Conservation (phyloP, 2,329 filamentous ascomycete genomes). For the Aureobasidium sp. region DNA sequence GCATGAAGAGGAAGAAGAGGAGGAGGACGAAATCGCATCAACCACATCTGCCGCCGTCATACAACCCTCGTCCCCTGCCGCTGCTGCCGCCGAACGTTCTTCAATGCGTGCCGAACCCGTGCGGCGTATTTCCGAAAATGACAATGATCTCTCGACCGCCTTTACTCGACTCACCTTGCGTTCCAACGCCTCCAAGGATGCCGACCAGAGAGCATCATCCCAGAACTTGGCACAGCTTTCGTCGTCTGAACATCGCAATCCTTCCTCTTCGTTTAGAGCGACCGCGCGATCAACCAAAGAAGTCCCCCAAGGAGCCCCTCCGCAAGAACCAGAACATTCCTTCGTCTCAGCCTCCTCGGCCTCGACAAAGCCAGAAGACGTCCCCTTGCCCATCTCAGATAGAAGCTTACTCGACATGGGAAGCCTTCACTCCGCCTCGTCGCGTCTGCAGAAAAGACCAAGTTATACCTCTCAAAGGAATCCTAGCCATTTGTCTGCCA, state of each 20-base stretch:
- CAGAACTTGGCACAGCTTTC: not conserved
- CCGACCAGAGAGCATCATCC: not conserved
- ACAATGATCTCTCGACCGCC: conserved; percentile 2
- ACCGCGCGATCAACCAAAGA: not conserved
- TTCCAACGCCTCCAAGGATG: not conserved
- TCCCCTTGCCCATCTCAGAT: conserved; percentile 6
- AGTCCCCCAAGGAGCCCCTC: not conserved
- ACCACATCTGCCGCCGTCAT: not conserved
- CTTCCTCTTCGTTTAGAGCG: not conserved
- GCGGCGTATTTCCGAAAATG: not conserved
- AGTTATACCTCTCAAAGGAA: conserved; percentile 49
- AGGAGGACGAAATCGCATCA: conserved; percentile 18
- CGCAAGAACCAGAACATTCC: not conserved
- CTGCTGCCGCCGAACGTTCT: conserved; percentile 33
- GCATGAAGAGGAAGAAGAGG: conserved; percentile 19
- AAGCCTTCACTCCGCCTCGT: conserved; percentile 19
- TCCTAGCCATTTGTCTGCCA: conserved; percentile 48
- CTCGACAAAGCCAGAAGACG: conserved; percentile 11
- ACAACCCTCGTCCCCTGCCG: conserved; percentile 37
- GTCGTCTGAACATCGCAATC: not conserved
- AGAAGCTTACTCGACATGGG: conserved; percentile 14
- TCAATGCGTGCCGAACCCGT: not conserved
- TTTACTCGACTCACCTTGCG: conserved; percentile 11
- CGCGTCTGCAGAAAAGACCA: conserved; percentile 39
- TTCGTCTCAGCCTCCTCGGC: not conserved